A percentile compares a stretch with the other conserved stretches of the same genome.
Evolutionary conservation across 1,139 yeast genomes (phyloP).

Genomic region (Candida pseudocylindracea): DNA sequence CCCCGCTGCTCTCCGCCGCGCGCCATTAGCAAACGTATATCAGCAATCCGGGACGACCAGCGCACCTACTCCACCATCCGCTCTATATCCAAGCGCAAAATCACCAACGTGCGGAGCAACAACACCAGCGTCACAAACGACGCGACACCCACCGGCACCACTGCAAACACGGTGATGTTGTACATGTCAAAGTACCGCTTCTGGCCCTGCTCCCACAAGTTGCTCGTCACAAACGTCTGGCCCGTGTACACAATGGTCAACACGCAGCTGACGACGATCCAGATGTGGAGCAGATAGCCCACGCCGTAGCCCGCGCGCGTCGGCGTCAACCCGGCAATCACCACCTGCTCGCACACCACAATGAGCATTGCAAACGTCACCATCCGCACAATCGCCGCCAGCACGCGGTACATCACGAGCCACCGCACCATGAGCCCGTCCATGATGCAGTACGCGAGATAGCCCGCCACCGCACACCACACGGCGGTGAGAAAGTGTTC

Average conservation of each 20-base stretch:
- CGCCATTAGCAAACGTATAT: too few relatives aligned
- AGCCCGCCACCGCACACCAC: constrained; percentile 77
- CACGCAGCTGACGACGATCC: constrained; percentile 78
- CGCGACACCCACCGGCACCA: constrained; percentile 90
- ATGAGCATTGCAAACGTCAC: constrained; percentile 60
- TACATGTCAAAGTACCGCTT: constrained; percentile 53
- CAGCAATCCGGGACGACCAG: too few relatives aligned
- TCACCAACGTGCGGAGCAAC: constrained; percentile 47
- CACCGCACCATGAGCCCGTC: constrained; percentile 87
- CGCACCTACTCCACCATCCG: neutral
- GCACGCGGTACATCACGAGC: constrained; percentile 74
- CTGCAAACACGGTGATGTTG: constrained; percentile 85
- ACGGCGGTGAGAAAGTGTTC: constrained; percentile 52
- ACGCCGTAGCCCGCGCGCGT: constrained; percentile 10
- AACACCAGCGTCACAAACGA: constrained; percentile 86
- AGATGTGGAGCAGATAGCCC: constrained; percentile 57
- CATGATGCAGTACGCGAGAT: constrained; percentile 60
- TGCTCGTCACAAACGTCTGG: constrained; percentile 79
- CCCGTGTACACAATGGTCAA: constrained; percentile 66
- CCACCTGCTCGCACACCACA: constrained; percentile 44
- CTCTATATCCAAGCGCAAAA: constrained; percentile 43
- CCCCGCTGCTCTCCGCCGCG: too few relatives aligned
- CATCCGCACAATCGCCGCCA: constrained; percentile 76
- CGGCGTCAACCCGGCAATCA: constrained; percentile 33
- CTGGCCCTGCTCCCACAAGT: constrained; percentile 33